Evolutionary conservation across 2,329 filamentous ascomycete species (phyloP), one percentile per base, ranked within the genome.

Genomic region (Penicillium sp.): DNA sequence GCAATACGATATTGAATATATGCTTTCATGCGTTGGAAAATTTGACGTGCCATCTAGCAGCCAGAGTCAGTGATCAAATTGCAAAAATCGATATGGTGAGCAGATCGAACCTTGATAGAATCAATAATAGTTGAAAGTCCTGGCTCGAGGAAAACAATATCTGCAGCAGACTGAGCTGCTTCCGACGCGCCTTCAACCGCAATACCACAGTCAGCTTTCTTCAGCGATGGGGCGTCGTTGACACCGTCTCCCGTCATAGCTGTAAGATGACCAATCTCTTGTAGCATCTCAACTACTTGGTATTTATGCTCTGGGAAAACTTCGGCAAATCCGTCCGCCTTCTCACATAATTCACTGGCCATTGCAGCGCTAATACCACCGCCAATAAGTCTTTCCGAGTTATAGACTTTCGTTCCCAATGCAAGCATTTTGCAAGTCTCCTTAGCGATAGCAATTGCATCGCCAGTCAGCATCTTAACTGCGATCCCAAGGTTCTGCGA

Each of bases 351-450:
- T 68, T 91, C 88, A 72, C 89, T 84, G 70, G 89, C 85, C 60
- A 87, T 87, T 54, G 84, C 84, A 57, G 87, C 88, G 51, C 84
- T 83, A 40, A 90, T 80, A 73, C 87, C 87, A 68, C 87, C 87
- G 70, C 89, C 85, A 61, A 90, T 89, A 55, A 91, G 81, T 75
- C 86, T 87, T 63, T 88, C 85, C 36, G 88, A 90, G 77, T 90
- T 90, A 77, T 90, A 90, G 55, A 91, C 87, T 77, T 90, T 90
- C 60, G 87, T 90, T 52, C 88, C 88, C 46, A 90, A 80, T 54
- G 87, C 85, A 63, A 90, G 80, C 85, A 90, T 90, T 75, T 89
- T 89, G 80, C 88, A 90, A 54, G 88, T 90, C 75, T 91, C 88
- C 75, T 90, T 90, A 42, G 88, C 88, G 62, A 90, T 91, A 57